A percentile compares a stretch with the other conserved stretches of the same genome.
phyloP scores from a whole-genome alignment of 495 filamentous ascomycete genomes.

The Niebla homalea region DNA sequence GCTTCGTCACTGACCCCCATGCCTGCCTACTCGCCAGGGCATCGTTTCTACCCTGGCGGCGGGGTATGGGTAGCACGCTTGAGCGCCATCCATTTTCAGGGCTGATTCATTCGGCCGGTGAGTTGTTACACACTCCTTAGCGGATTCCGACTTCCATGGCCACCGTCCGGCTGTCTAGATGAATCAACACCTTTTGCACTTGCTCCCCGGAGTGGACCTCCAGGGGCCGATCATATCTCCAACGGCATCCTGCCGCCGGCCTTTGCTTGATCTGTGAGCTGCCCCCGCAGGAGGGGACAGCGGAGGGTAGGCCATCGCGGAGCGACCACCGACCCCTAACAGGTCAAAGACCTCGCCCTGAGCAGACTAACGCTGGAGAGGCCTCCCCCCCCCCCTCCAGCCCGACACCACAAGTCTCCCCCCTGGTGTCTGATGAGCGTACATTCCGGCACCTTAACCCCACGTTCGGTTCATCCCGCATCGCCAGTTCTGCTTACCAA shows the following conservation, averaged over 20 bases:
- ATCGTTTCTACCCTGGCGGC: conserved; percentile 47
- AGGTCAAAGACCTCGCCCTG: neutral
- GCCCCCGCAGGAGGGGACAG: too few relatives aligned
- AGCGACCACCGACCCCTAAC: neutral
- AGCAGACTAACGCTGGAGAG: too few relatives aligned
- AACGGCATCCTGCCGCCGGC: neutral
- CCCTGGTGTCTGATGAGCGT: conserved; percentile 40
- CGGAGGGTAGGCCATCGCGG: neutral
- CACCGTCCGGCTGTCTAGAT: conserved; percentile 51
- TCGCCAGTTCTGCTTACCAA: conserved; percentile 62
- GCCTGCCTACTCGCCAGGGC: conserved; percentile 42
- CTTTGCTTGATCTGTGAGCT: neutral
- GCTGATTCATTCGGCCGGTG: conserved; percentile 50
- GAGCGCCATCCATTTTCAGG: conserved; percentile 53
- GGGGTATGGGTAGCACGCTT: conserved; percentile 55
- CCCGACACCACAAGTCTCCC: neutral
- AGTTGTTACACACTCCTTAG: conserved; percentile 45
- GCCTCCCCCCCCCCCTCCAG: neutral
- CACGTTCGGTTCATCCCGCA: conserved; percentile 59
- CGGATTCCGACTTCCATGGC: conserved; percentile 53
- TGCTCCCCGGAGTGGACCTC: conserved; percentile 8
- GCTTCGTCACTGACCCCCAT: conserved; percentile 46
- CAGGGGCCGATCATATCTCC: neutral
- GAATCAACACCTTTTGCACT: conserved; percentile 46
- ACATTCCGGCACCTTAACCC: conserved; percentile 59